These are phyloP conservation scores for Rhizodiscina lignyota DNA, from an alignment of 495 filamentous ascomycete genomes.

Conservation along the genomic window DNA sequence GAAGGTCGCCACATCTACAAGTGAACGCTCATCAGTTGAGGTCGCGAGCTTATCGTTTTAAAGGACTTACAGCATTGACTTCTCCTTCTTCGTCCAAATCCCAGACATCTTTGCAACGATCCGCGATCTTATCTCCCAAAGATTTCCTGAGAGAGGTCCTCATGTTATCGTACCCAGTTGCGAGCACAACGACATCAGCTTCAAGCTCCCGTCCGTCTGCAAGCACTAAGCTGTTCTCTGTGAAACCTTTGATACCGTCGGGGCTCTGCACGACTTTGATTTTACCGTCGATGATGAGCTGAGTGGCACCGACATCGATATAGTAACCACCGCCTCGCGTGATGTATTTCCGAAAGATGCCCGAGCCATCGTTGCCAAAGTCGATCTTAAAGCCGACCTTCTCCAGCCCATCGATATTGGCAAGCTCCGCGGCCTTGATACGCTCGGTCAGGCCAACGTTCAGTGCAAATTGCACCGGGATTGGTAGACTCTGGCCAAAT, in stretches of 20 bases:
- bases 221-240: constrained; percentile 40
- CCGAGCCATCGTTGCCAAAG: constrained; percentile 43
- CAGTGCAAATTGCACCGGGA: constrained; percentile 39
- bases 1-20: constrained; percentile 61
- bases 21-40: too few species aligned
- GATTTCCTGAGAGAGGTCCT: constrained; percentile 36
- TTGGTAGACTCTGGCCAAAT: constrained; percentile 35
- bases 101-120: constrained; percentile 55
- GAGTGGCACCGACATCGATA: constrained; percentile 53
- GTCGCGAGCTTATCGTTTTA: too few species aligned
- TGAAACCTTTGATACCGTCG: neutral
- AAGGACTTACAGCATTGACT: constrained; percentile 29
- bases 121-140: constrained; percentile 54
- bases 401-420: constrained; percentile 39
- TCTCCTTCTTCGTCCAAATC: constrained; percentile 67
- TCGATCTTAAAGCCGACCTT: constrained; percentile 57
- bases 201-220: constrained; percentile 48
- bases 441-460: constrained; percentile 32
- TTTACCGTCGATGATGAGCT: constrained; percentile 60
- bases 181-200: constrained; percentile 69
- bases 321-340: constrained; percentile 18
- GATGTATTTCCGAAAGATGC: constrained; percentile 52
- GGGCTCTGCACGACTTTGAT: constrained; percentile 55
- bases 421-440: constrained; percentile 33
- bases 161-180: constrained; percentile 79